Conservation (phyloP, 352 stramenopile species). For the Globisporangium spinosum region DNA sequence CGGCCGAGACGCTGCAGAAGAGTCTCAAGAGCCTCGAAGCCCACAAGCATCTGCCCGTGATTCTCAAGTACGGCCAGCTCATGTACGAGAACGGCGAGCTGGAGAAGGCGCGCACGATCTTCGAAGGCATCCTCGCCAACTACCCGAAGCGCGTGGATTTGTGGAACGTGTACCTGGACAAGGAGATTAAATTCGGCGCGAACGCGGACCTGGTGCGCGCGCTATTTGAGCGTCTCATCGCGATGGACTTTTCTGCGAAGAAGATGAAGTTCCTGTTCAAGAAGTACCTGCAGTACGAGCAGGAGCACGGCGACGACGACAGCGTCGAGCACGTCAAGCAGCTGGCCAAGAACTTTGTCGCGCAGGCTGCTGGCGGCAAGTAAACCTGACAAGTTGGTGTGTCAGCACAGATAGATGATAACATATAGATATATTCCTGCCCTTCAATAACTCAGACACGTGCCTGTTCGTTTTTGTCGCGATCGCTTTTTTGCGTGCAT, state of each 20-base stretch:
- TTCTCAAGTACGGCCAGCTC: conserved; percentile 95
- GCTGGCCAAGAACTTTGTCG: conserved; percentile 92
- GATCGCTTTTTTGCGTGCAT: background rate
- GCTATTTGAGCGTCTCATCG: conserved; percentile 90
- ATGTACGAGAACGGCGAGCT: conserved; percentile 92
- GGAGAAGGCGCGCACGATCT: conserved; percentile 94
- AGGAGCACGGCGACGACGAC: conserved; percentile 87
- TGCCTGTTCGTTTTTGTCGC: background rate
- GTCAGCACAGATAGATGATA: background rate
- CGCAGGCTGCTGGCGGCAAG: conserved; percentile 47
- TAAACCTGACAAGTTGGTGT: conserved; percentile 17
- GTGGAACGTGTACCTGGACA: conserved; percentile 96
- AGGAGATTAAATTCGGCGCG: conserved; percentile 93
- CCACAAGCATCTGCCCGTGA: conserved; percentile 94
- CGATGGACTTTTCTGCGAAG: conserved; percentile 94
- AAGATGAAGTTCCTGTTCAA: conserved; percentile 99
- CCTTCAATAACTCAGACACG: background rate
- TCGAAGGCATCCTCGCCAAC: conserved; percentile 92
- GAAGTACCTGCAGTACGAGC: conserved; percentile 94
- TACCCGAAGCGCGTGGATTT: conserved; percentile 96
- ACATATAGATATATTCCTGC: conserved; percentile 10
- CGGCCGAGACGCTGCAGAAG: conserved; percentile 89
- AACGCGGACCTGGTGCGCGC: conserved; percentile 77
- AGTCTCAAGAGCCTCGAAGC: conserved; percentile 89
- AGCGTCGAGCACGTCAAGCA: conserved; percentile 92